A percentile compares a stretch with the other conserved stretches of the same genome.
Evolutionary conservation across 805 yeast genomes (phyloP).

Genomic region (Hanseniaspora vineae): DNA sequence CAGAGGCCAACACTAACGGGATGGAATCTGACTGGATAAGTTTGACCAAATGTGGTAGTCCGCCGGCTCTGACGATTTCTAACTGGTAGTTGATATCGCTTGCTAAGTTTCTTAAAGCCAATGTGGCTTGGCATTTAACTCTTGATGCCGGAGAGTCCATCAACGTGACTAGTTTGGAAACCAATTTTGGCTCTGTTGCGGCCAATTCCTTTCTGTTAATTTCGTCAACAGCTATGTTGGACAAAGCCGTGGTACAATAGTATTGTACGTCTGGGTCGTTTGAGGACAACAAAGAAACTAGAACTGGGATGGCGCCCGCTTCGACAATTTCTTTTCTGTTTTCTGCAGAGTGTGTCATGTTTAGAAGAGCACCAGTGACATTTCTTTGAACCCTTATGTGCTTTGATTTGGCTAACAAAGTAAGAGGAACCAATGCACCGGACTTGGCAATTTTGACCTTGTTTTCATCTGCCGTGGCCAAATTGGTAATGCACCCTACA

Average conservation of each 20-base stretch:
- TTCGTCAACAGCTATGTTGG: conserved; percentile 95
- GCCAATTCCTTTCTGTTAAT: conserved; percentile 77
- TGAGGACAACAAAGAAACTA: conserved; percentile 74
- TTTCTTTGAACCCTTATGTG: conserved; percentile 95
- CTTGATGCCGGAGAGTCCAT: conserved; percentile 92
- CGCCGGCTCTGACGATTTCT: conserved; percentile 92
- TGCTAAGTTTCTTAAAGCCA: conserved; percentile 90
- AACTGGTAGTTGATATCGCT: conserved; percentile 92
- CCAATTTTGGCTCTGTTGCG: conserved; percentile 85
- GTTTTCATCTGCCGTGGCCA: conserved; percentile 96
- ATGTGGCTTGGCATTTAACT: conserved; percentile 96
- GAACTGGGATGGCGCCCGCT: conserved; percentile 96
- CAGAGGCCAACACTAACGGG: conserved; percentile 89
- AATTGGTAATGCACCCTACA: conserved; percentile 94
- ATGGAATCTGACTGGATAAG: conserved; percentile 80
- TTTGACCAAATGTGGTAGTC: conserved; percentile 85
- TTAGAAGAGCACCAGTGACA: conserved; percentile 94
- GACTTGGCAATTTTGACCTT: conserved; percentile 91
- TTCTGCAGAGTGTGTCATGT: conserved; percentile 96
- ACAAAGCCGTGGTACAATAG: conserved; percentile 93
- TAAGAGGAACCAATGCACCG: conserved; percentile 90
- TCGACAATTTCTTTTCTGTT: conserved; percentile 92
- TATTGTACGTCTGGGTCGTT: conserved; percentile 95
- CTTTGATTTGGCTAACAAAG: conserved; percentile 85
- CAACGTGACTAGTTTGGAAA: conserved; percentile 70